phyloP scores from a whole-genome alignment of 805 yeast genomes.

The Starmerella gropengiesseri region DNA sequence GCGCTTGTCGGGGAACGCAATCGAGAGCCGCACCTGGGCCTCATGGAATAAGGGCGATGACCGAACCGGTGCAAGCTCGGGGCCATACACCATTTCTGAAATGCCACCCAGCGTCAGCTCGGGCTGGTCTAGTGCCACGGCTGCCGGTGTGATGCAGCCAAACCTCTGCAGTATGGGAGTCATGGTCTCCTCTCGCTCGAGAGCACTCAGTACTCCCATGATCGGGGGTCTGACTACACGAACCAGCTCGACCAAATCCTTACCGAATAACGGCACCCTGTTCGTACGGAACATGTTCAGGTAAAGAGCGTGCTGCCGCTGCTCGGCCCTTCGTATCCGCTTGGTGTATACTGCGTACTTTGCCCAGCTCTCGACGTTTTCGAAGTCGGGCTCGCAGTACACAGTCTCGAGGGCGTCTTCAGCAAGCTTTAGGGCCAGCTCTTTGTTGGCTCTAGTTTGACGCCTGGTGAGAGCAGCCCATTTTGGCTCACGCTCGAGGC shows the following conservation, averaged over 20 bases:
- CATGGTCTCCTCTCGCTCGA: constrained; percentile 32
- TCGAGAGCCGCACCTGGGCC: constrained; percentile 73
- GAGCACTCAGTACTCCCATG: constrained; percentile 23
- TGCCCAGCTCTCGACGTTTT: constrained; percentile 42
- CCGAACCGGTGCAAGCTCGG: constrained; percentile 24
- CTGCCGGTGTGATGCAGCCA: constrained; percentile 82
- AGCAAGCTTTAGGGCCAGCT: constrained; percentile 9
- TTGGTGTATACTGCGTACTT: constrained; percentile 43
- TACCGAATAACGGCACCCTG: constrained; percentile 58
- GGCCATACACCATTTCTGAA: neutral
- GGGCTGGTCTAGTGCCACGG: constrained; percentile 60
- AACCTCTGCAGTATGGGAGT: constrained; percentile 53
- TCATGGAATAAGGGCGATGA: constrained; percentile 57
- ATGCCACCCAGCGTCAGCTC: constrained; percentile 22
- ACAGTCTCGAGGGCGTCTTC: constrained; percentile 14
- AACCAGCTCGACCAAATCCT: constrained; percentile 36
- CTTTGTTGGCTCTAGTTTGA: constrained; percentile 6
- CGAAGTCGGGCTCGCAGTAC: constrained; percentile 26
- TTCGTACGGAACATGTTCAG: constrained; percentile 56
- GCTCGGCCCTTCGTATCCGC: constrained; percentile 42
- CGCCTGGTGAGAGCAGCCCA: constrained; percentile 11
- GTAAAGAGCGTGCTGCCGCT: constrained; percentile 46
- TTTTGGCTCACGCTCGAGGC: constrained; percentile 32
- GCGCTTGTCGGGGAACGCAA: constrained; percentile 93
- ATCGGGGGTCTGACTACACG: constrained; percentile 21